Conservation (phyloP, 1,284 basidiomycete genomes). For the Wolfiporia cocos region DNA sequence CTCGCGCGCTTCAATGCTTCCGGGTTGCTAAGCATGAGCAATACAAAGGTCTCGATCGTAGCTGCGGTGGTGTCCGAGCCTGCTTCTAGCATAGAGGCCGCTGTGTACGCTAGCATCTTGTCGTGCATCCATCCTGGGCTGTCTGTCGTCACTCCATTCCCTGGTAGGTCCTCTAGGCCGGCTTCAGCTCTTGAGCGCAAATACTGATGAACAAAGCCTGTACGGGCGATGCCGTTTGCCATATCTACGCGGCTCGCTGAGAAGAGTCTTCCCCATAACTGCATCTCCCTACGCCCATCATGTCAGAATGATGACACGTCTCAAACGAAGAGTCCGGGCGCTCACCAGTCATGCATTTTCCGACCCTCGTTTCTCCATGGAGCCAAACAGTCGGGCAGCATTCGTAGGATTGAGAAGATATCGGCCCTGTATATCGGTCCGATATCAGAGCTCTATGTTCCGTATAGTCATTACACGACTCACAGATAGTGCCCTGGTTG, state of each 20-base stretch:
- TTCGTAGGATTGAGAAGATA: constrained; percentile 21
- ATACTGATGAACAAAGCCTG: constrained; percentile 11
- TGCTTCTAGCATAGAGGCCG: constrained; percentile 16
- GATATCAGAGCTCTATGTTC: neutral
- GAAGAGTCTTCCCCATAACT: constrained; percentile 23
- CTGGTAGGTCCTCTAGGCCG: constrained; percentile 19
- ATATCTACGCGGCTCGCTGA: neutral
- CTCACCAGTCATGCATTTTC: constrained; percentile 25
- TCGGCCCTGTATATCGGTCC: constrained; percentile 21
- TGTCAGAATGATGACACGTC: neutral
- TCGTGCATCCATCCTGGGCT: constrained; percentile 22
- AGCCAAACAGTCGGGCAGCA: constrained; percentile 1
- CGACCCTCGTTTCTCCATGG: constrained; percentile 5
- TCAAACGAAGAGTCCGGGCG: neutral
- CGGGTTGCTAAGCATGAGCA: constrained; percentile 26
- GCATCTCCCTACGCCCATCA: constrained; percentile 14
- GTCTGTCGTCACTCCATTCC: constrained; percentile 20
- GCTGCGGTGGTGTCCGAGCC: constrained; percentile 25
- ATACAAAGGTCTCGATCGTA: constrained; percentile 21
- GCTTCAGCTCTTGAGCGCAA: constrained; percentile 19
- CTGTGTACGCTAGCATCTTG: constrained; percentile 23
- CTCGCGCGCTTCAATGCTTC: constrained; percentile 27
- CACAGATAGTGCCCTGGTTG: constrained; percentile 8
- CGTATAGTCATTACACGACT: neutral
- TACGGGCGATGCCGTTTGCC: neutral